Evolutionary conservation across 129 eudicot genomes (phyloP).

Genomic region (Daucus carota): DH1_v3.0 NC_030387.2:33939501-33940000

Average conservation of each 20-base stretch:
- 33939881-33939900: background rate
- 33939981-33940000: slow-evolving; percentile 5
- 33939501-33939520: background rate
- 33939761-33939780: background rate
- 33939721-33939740: background rate
- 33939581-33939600: background rate
- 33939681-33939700: background rate
- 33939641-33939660: background rate
- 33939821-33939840: background rate
- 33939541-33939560: too few species aligned
- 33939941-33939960: background rate
- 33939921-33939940: background rate
- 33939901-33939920: background rate
- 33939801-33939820: background rate
- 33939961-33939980: background rate
- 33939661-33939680: background rate
- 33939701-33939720: background rate
- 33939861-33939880: background rate
- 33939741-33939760: background rate
- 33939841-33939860: background rate
- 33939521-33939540: background rate
- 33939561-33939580: background rate
- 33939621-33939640: background rate
- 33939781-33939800: background rate
- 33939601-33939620: background rate